Evolutionary conservation across 129 eudicot species (phyloP).

Genomic region (Dittrichia graveolens): DNA sequence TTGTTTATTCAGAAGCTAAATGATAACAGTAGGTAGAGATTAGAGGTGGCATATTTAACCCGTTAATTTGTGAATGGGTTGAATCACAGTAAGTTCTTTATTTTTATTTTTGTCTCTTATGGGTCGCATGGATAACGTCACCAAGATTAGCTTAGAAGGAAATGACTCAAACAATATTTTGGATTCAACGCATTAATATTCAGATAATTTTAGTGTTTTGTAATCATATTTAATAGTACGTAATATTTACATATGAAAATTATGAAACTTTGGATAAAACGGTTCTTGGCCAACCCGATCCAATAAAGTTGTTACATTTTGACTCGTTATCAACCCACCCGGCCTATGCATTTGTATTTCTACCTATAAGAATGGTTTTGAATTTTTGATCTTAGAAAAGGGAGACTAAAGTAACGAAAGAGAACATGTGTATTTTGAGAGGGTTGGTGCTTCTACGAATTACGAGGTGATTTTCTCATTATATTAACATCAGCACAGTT

Average conservation of each 20-base stretch:
- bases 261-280: not conserved
- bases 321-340: not conserved
- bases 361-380: not conserved
- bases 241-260: not conserved
- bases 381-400: not conserved
- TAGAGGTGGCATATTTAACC: not conserved
- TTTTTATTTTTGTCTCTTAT: too few species aligned
- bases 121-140: too few species aligned
- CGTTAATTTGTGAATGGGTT: not conserved
- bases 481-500: constrained; percentile 83
- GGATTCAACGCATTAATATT: too few species aligned
- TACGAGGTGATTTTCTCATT: constrained; percentile 84
- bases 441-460: constrained; percentile 69
- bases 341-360: too few species aligned
- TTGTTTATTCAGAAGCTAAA: too few species aligned
- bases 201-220: too few species aligned
- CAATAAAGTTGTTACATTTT: not conserved
- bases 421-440: constrained; percentile 75
- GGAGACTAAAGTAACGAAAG: constrained; percentile 59
- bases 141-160: too few species aligned
- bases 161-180: not conserved
- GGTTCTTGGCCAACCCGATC: not conserved
- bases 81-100: too few species aligned
- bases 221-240: not conserved
- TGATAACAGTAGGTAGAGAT: not conserved